These are phyloP conservation scores for Leptographium wingfieldii DNA, from an alignment of 2,329 filamentous ascomycete species.

Conservation along the genomic window DNA sequence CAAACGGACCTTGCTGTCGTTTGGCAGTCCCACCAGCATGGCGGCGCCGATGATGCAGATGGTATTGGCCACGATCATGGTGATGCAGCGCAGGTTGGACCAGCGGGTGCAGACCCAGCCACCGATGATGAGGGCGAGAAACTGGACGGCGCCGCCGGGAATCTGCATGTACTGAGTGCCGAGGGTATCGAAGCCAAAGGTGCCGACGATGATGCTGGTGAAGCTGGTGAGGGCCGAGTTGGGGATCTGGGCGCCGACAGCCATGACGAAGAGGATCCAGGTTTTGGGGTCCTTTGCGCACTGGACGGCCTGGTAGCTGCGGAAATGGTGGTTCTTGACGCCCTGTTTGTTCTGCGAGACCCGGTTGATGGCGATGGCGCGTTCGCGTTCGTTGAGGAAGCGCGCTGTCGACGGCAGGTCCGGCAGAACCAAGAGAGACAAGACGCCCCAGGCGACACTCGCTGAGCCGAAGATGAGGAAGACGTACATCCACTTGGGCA, in stretches of 20 bases:
- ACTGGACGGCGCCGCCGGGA: constrained; percentile 44
- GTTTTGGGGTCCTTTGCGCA: constrained; percentile 39
- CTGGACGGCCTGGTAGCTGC: constrained; percentile 14
- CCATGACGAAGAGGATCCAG: constrained; percentile 40
- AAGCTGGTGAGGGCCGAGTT: constrained; percentile 26
- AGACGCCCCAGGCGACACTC: constrained; percentile 24
- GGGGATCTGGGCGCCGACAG: constrained; percentile 13
- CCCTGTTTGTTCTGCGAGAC: constrained; percentile 21
- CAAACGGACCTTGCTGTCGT: constrained; percentile 5
- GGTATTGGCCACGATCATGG: constrained; percentile 42
- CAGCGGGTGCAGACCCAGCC: constrained; percentile 39
- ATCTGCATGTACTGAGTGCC: constrained; percentile 33
- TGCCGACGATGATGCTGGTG: constrained; percentile 21
- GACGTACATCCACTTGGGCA: constrained; percentile 19
- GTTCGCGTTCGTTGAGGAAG: constrained; percentile 46
- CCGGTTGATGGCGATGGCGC: constrained; percentile 39
- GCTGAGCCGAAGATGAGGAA: constrained; percentile 12
- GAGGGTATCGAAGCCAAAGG: constrained; percentile 19
- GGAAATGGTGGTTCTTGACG: constrained; percentile 16
- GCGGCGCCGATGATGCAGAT: constrained; percentile 41
- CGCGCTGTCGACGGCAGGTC: constrained; percentile 50
- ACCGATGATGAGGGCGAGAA: constrained; percentile 36
- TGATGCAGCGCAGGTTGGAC: constrained; percentile 37
- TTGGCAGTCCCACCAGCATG: constrained; percentile 34
- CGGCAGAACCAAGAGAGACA: constrained; percentile 17